phyloP scores from a whole-genome alignment of 257 asterid genomes.

The Solanum pimpinellifolium region DNA sequence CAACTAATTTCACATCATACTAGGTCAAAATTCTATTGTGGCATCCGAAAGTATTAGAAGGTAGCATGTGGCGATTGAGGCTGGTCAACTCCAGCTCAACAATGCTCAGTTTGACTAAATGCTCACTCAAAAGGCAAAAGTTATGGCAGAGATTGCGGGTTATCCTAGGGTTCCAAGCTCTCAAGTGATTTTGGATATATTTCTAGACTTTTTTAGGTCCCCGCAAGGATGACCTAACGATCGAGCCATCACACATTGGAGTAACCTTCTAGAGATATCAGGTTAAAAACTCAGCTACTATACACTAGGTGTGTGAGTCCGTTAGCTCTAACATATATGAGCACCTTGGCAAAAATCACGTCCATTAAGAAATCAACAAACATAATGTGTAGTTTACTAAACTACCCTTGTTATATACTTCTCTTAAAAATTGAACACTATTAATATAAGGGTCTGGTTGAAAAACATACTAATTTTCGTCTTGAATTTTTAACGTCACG shows the following conservation, averaged over 20 bases:
- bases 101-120: not conserved
- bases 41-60: not conserved
- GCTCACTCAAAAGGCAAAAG: too few relatives aligned
- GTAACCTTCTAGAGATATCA: not conserved
- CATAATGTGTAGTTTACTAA: not conserved
- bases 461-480: not conserved
- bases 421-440: not conserved
- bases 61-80: not conserved
- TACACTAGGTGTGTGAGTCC: not conserved
- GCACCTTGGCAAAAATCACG: not conserved
- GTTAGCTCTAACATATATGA: not conserved
- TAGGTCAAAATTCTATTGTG: not conserved
- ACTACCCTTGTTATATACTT: not conserved
- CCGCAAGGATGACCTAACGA: not conserved
- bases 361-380: not conserved
- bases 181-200: not conserved
- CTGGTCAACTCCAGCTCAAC: not conserved
- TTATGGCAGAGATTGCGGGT: rapidly evolving
- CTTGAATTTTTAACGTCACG: not conserved
- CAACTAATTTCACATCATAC: not conserved
- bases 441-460: not conserved
- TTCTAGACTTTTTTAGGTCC: not conserved
- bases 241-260: not conserved
- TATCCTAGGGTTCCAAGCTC: not conserved
- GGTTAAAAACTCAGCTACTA: not conserved